Percentiles rank a stretch among this genome's conserved stretches.
phyloP scores from a whole-genome alignment of 2,329 filamentous ascomycete genomes.

The Ascochyta viciae-villosae region DNA sequence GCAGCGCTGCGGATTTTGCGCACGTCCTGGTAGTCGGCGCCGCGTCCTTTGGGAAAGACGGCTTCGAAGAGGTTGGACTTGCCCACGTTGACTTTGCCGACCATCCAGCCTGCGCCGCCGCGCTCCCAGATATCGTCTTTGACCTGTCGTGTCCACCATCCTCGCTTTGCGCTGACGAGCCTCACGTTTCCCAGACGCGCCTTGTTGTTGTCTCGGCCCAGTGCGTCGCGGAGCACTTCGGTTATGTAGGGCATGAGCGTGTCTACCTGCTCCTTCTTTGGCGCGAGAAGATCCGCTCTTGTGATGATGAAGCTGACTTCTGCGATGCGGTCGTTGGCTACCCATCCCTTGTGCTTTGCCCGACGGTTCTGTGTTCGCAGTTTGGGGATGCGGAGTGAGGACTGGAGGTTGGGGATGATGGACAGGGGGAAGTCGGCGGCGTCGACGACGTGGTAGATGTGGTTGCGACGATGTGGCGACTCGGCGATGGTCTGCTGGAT shows the following conservation, averaged over 20 bases:
- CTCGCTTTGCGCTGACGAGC: slow-evolving; percentile 83
- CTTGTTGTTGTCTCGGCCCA: slow-evolving; percentile 71
- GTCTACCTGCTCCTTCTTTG: slow-evolving; percentile 84
- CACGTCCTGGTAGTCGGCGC: slow-evolving; percentile 45
- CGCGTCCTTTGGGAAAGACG: slow-evolving; percentile 77
- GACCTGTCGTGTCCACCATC: slow-evolving; percentile 89
- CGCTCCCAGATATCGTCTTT: slow-evolving; percentile 85
- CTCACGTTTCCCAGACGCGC: slow-evolving; percentile 87
- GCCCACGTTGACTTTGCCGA: slow-evolving; percentile 97
- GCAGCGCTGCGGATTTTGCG: slow-evolving; percentile 45
- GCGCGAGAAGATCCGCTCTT: slow-evolving; percentile 82
- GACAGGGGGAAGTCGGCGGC: slow-evolving; percentile 98
- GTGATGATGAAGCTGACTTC: slow-evolving; percentile 93
- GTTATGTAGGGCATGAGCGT: slow-evolving; percentile 83
- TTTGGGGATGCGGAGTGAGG: slow-evolving; percentile 73
- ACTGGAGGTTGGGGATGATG: slow-evolving; percentile 77
- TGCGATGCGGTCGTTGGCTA: slow-evolving; percentile 68
- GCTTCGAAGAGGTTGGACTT: slow-evolving; percentile 91
- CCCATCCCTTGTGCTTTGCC: slow-evolving; percentile 70
- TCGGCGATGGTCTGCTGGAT: slow-evolving; percentile 85
- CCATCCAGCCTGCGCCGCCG: slow-evolving; percentile 90
- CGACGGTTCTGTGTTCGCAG: slow-evolving; percentile 83
- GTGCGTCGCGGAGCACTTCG: slow-evolving; percentile 75
- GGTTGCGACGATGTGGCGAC: slow-evolving; percentile 88
- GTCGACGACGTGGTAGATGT: slow-evolving; percentile 94